Base-by-base conservation (phyloP, 495 filamentous ascomycete genomes). In the Wilcoxina mikolae region DNA sequence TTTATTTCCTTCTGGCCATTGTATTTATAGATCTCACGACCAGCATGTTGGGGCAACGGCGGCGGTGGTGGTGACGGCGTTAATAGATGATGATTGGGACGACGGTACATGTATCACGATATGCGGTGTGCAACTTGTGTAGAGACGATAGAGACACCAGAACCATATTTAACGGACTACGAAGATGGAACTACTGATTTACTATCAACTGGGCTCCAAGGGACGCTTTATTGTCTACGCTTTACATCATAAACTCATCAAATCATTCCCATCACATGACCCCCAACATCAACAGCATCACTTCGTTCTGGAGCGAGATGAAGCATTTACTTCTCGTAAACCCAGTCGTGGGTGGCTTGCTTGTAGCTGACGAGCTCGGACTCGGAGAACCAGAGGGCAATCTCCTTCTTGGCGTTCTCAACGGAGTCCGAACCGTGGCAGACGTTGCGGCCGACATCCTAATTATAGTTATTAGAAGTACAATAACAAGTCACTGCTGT, bases 391-490 rank as follows among this genome's bases (percentile, higher is more conserved):
- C 91, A 98, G 67, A 95, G 82, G 62, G 78, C 83, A 69, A 98
- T 98, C 78, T 98, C 91, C 84, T 95, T 95, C 83, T 96, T 80
- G 72, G 91, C 91, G 75, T 76, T 91, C 79, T 96, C 91, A 72
- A 96, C 89, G 73, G 76, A 79, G 80, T 98, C 91, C 72, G 87
- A 94, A 69, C 91, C 91, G 79, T 98, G 91, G 82, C 91, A 95
- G 73, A 98, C 86, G 78, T 98, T 98, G 69, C 91, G 87, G 74
- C 91, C 91, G 66, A 91, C 85, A 67, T 89, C 85, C 79, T 82
- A 57, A 41, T 24, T 47, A 52, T 18, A 54, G 2, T 50, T 50
- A 50, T 18, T 25, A 50, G 11, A 33, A 15, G 3, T 15, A 2
- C 10, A 11, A 28, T 29, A 31, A 64, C 9, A 5, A 25, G 28